Evolutionary conservation across 2,329 filamentous ascomycete genomes (phyloP).

Genomic region (Aspergillus persii): DNA sequence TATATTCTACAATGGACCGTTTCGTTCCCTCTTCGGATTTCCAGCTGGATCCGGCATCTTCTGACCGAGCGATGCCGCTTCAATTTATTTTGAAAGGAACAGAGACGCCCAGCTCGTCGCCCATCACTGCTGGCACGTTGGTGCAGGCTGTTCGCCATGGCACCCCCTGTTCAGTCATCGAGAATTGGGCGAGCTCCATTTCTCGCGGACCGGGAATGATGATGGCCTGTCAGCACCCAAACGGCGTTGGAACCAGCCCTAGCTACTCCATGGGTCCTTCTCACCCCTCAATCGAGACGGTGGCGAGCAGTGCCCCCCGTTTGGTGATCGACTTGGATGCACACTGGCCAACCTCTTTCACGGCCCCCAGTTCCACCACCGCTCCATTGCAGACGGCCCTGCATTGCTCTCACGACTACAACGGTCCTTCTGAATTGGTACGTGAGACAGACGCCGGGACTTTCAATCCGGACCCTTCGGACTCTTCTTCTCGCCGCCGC

Average conservation of each 20-base stretch:
- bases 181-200: slow-evolving; percentile 24
- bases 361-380: slow-evolving; percentile 13
- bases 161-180: slow-evolving; percentile 15
- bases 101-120: slow-evolving; percentile 10
- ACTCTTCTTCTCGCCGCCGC: slow-evolving; percentile 7
- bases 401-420: slow-evolving; percentile 8
- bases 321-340: slow-evolving; percentile 6
- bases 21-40: slow-evolving; percentile 19
- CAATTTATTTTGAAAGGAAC: slow-evolving; percentile 18
- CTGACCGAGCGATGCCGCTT: slow-evolving; percentile 21
- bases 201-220: slow-evolving; percentile 20
- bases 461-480: slow-evolving; percentile 6
- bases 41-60: slow-evolving; percentile 21
- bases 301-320: slow-evolving; percentile 12
- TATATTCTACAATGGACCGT: slow-evolving; percentile 21
- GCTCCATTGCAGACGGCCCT: slow-evolving; percentile 13
- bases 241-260: slow-evolving; percentile 10
- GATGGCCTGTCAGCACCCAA: slow-evolving; percentile 16
- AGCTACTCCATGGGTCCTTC: slow-evolving; percentile 13
- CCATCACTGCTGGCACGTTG: slow-evolving; percentile 12
- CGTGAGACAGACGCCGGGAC: slow-evolving; percentile 6
- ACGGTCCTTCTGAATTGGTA: slow-evolving; percentile 13
- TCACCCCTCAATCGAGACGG: slow-evolving; percentile 8
- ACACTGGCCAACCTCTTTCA: slow-evolving; percentile 11
- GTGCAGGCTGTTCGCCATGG: slow-evolving; percentile 14